These are phyloP conservation scores for Orbilia brochopaga DNA, from an alignment of 2,329 filamentous ascomycete genomes.

Conservation along the genomic window DNA sequence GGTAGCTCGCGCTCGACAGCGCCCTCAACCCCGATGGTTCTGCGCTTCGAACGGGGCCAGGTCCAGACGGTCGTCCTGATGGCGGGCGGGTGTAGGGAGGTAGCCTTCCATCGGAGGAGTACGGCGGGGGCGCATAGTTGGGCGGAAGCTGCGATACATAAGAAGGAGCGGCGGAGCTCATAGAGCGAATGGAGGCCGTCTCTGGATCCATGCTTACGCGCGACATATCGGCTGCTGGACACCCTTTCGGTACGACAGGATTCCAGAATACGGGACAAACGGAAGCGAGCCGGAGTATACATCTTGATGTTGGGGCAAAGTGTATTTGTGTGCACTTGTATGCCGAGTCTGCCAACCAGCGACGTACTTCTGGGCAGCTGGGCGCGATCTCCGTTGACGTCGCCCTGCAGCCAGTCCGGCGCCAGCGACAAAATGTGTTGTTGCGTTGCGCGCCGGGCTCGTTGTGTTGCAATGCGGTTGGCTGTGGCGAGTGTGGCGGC, in stretches of 20 bases:
- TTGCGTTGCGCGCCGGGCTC: not conserved
- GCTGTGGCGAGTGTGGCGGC: conserved; percentile 37
- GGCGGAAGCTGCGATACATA: conserved; percentile 30
- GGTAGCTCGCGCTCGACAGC: not conserved
- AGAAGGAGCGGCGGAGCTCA: conserved; percentile 42
- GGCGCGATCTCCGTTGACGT: not conserved
- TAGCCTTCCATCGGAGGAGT: conserved; percentile 34
- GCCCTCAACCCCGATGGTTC: too few relatives aligned
- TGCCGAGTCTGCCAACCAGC: not conserved
- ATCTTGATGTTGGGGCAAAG: not conserved
- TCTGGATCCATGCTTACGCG: conserved; percentile 32
- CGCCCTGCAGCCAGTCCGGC: not conserved
- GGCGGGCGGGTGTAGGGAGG: conserved; percentile 17
- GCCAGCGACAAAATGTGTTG: conserved; percentile 12
- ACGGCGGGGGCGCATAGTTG: conserved; percentile 33
- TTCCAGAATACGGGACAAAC: not conserved
- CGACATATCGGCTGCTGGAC: not conserved
- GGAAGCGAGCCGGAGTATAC: not conserved
- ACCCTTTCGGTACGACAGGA: not conserved
- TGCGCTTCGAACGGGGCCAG: too few relatives aligned
- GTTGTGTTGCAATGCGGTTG: conserved; percentile 6
- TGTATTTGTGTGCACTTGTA: not conserved
- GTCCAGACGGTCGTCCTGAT: not conserved
- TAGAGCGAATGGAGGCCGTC: conserved; percentile 47
- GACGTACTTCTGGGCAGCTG: not conserved